Percentiles rank a stretch among this genome's conserved stretches.
phyloP scores from a whole-genome alignment of 306 rosid genomes.

The Sindora glabra region DNA sequence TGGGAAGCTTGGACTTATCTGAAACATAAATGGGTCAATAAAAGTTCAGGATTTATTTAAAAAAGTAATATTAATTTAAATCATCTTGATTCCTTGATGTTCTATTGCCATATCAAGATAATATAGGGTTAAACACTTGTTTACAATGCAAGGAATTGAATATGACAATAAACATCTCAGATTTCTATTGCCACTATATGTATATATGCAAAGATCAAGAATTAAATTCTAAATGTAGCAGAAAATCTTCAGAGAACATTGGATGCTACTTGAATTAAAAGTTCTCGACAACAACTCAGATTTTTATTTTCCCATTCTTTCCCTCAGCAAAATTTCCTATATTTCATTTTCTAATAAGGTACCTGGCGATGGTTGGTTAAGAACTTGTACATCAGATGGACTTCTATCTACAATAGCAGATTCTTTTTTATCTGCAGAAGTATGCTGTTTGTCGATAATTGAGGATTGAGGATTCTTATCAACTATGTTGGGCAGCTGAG shows the following conservation, averaged over 20 bases:
- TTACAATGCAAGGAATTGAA: neutral
- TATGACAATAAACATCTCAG: neutral
- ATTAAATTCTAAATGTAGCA: too few relatives aligned
- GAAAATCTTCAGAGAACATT: too few relatives aligned
- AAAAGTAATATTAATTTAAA: too few relatives aligned
- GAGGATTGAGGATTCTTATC: slow-evolving; percentile 22
- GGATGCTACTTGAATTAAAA: too few relatives aligned
- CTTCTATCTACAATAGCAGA: slow-evolving; percentile 22
- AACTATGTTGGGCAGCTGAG: slow-evolving; percentile 27
- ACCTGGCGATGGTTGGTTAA: slow-evolving; percentile 46
- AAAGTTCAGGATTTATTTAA: too few relatives aligned
- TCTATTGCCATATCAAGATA: neutral
- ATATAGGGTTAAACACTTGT: neutral
- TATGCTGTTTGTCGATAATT: slow-evolving; percentile 18
- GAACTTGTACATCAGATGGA: slow-evolving; percentile 23
- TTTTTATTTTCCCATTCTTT: slow-evolving; percentile 6
- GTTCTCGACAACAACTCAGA: too few relatives aligned
- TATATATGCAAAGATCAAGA: too few relatives aligned
- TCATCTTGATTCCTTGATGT: neutral
- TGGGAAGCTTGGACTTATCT: slow-evolving; percentile 55
- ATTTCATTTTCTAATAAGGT: slow-evolving; percentile 11
- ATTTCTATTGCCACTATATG: too few relatives aligned
- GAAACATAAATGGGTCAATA: too few relatives aligned
- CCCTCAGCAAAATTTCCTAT: too few relatives aligned
- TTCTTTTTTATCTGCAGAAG: slow-evolving; percentile 18